Evolutionary conservation across 208 protist genomes (phyloP), one percentile per base, ranked within the genome.

Genomic region (Leptomonas pyrrhocoris): DNA sequence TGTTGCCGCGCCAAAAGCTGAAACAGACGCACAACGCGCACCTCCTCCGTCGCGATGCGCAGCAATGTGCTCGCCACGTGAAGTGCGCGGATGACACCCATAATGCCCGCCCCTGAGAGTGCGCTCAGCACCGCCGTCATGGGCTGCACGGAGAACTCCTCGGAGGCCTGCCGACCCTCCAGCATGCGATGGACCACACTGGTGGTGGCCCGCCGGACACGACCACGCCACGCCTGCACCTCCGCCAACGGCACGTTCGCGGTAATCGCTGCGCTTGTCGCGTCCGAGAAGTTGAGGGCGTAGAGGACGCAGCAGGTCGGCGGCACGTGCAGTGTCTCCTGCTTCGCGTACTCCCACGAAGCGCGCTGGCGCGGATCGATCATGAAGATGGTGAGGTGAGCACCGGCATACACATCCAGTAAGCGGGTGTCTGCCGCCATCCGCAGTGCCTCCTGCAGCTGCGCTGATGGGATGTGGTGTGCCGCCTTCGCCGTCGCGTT

Each of bases 351-450:
- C 21, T 90, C 80, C 53, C 90, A 75, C 19, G 83, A 86, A 49
- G 80, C 81, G 18, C 55, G 77, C 50, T 81, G 61, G 25, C 63
- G 76, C 25, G 77, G 74, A 75, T 95, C 86, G 15, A 95, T 70
- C n/a, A 93, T 58, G 68, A 95, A 89, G 27, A 86, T 77, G 18
- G 74, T 87, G 38, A 86, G 58, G 49, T 93, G 84, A 51, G 88
- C 92, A 2, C 68, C 71, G 9, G 61, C 42, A 68, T 95, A 95
- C 25, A 91, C 75, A 53, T 92, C 85, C 23, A 87, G 80, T 16
- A 62, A 71, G 30, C 76, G 78, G 18, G 83, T 81, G 59, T 91
- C 89, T 11, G 78, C 72, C 53, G 68, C 65, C 12, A 70, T 56
- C 21, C 65, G 42, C 25, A 77, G 58, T 7, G 59, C 67, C 51